These are phyloP conservation scores for Rutstroemia sp. DNA, from an alignment of 2,329 filamentous ascomycete genomes.

Conservation along the genomic window DNA sequence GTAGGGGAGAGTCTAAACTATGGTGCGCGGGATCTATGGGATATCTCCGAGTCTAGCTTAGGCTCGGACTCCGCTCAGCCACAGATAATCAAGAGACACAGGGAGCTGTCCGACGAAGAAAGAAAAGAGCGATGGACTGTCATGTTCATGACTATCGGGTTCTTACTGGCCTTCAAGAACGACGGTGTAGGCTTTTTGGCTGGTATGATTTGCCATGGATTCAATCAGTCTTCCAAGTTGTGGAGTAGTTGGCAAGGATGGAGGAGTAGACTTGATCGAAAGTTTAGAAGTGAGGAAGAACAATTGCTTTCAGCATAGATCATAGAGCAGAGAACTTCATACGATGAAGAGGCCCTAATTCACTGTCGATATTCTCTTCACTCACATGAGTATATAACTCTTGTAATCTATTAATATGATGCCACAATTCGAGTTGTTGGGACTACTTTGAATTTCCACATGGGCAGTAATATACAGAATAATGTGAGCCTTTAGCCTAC, in stretches of 20 bases:
- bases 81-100: slow-evolving; percentile 35
- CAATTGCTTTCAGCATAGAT: slow-evolving; percentile 1
- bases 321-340: not conserved
- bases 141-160: slow-evolving; percentile 81
- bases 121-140: slow-evolving; percentile 73
- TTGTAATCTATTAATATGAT: too few relatives aligned
- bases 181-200: slow-evolving; percentile 81
- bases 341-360: not conserved
- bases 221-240: slow-evolving; percentile 37
- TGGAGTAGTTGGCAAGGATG: slow-evolving; percentile 13
- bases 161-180: slow-evolving; percentile 79
- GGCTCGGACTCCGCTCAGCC: slow-evolving; percentile 22
- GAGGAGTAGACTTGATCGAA: slow-evolving; percentile 7
- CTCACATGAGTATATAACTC: too few relatives aligned
- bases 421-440: too few relatives aligned
- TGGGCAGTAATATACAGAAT: slow-evolving; percentile 1
- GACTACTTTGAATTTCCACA: too few relatives aligned
- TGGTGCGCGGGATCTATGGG: slow-evolving; percentile 54
- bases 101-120: slow-evolving; percentile 57
- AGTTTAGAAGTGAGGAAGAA: slow-evolving; percentile 9
- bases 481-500: not conserved
- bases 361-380: too few relatives aligned
- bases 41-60: slow-evolving; percentile 38
- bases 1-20: slow-evolving; percentile 80
- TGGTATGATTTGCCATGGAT: slow-evolving; percentile 72